Evolutionary conservation across 768 basidiomycete genomes (phyloP).

Genomic region (Pleurotus cornucopiae): DNA sequence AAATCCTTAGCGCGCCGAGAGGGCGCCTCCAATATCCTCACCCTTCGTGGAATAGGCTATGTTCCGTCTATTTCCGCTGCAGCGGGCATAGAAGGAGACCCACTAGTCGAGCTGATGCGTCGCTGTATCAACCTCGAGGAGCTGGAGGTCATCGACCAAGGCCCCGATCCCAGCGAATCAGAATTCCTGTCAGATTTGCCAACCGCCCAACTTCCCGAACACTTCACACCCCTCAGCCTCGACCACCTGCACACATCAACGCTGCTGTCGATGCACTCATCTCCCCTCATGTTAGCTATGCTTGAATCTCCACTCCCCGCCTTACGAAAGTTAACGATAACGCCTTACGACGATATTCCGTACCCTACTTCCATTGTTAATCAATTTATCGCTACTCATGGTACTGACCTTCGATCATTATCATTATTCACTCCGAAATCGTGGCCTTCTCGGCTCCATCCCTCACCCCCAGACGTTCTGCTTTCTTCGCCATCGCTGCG

Average conservation of each 20-base stretch:
- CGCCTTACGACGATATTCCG: conserved; percentile 68
- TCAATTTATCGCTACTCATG: conserved; percentile 57
- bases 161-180: conserved; percentile 49
- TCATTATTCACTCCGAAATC: conserved; percentile 66
- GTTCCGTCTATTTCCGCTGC: conserved; percentile 23
- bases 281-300: conserved; percentile 58
- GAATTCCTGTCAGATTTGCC: conserved; percentile 24
- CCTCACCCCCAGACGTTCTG: conserved; percentile 48
- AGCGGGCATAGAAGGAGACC: conserved; percentile 41
- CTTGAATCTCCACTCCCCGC: conserved; percentile 57
- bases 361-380: conserved; percentile 55
- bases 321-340: conserved; percentile 61
- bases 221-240: conserved; percentile 46
- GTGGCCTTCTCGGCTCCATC: conserved; percentile 58
- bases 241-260: conserved; percentile 55
- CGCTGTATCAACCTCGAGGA: conserved; percentile 55
- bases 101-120: conserved; percentile 54
- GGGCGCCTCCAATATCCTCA: conserved; percentile 42
- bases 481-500: conserved; percentile 47
- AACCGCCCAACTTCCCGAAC: conserved; percentile 22
- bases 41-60: conserved; percentile 55
- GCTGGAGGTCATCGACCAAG: conserved; percentile 60
- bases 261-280: conserved; percentile 63
- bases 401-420: conserved; percentile 52
- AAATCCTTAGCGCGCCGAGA: conserved; percentile 48